These are phyloP conservation scores for Plasmodium vivax DNA, from an alignment of 169 alveolate genomes.

Conservation along the genomic window DNA sequence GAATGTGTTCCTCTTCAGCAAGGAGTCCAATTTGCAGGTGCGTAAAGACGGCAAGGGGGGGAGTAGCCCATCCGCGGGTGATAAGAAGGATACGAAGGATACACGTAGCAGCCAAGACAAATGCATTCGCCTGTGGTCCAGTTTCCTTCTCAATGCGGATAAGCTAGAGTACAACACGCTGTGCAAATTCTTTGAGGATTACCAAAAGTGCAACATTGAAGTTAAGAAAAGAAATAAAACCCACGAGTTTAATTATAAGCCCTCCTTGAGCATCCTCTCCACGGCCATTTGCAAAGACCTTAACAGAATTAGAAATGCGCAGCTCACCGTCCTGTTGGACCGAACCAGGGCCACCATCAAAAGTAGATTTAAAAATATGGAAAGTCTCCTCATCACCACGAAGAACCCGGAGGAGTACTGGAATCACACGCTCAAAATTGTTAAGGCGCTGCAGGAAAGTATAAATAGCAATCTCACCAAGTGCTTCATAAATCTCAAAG, in stretches of 20 bases:
- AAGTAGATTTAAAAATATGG: constrained; percentile 49
- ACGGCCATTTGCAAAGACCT: constrained; percentile 54
- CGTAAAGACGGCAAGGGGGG: constrained; percentile 7
- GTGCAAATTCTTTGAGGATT: constrained; percentile 38
- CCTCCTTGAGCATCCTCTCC: constrained; percentile 20
- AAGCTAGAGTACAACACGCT: constrained; percentile 37
- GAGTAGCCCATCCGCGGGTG: background rate
- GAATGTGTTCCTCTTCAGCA: constrained; percentile 49
- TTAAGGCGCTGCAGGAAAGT: constrained; percentile 13
- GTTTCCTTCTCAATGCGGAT: constrained; percentile 57
- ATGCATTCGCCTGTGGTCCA: constrained; percentile 59
- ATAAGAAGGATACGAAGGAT: background rate
- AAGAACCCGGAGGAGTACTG: constrained; percentile 67
- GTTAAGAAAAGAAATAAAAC: constrained; percentile 1
- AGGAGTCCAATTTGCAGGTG: constrained; percentile 38
- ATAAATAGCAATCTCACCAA: constrained; percentile 37
- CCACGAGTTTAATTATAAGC: constrained; percentile 70
- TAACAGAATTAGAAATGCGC: constrained; percentile 62
- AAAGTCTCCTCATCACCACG: constrained; percentile 14
- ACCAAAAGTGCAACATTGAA: constrained; percentile 50
- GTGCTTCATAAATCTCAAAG: constrained; percentile 63
- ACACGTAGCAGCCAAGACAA: constrained; percentile 18
- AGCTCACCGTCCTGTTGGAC: constrained; percentile 16
- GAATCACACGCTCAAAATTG: constrained; percentile 15
- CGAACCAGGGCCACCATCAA: constrained; percentile 29